Base-by-base conservation (phyloP, 768 basidiomycete species). In the Dictyophora rubrovolvata region DNA sequence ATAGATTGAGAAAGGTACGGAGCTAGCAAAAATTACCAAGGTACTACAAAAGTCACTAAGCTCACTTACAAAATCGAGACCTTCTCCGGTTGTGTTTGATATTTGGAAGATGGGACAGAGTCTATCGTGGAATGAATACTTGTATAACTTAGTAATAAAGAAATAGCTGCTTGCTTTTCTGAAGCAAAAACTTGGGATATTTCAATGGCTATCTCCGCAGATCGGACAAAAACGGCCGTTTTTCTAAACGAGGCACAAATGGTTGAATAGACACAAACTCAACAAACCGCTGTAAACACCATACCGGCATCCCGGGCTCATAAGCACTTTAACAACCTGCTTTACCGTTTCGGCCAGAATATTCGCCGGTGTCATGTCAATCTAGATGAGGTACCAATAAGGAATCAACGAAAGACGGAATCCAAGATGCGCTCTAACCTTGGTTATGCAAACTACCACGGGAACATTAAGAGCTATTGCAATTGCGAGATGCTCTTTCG, bases 361-460 rank as follows among this genome's bases (percentile, higher is more conserved):
- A 62, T 95, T 90, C 11, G 86, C 79, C 5, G 96, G 96, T 0
- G 95, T 97, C 95, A 96, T 97, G 69, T 98, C 96, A 66, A 96
- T 89, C 92, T 87, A 28, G 28, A 28, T 28, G 28, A 28, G 28
- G 50, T 14, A 51, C 17, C 56, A 59, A 59, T 16, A 48, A n/a
- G 34, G 59, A 21, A 10, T 59, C 37, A 18, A 48, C 35, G 12
- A 10, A 4, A 48, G 50, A 23, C 12, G 5, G 42, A 12, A 28
- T 7, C 7, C 8, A 55, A 37, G 22, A 47, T 33, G 16, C 9
- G 36, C 33, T 49, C 69, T 50, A 61, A 88, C 91, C 80, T 98
- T 98, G 3, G 95, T 97, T 60, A 98, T 86, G 69, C 92, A 93
- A 48, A 94, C 88, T 10, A 92, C 83, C 20, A 99, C 85, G 2